Evolutionary conservation across 768 basidiomycete genomes (phyloP), one percentile per base, ranked within the genome.

Genomic region (Glaciozyma martinii): DNA sequence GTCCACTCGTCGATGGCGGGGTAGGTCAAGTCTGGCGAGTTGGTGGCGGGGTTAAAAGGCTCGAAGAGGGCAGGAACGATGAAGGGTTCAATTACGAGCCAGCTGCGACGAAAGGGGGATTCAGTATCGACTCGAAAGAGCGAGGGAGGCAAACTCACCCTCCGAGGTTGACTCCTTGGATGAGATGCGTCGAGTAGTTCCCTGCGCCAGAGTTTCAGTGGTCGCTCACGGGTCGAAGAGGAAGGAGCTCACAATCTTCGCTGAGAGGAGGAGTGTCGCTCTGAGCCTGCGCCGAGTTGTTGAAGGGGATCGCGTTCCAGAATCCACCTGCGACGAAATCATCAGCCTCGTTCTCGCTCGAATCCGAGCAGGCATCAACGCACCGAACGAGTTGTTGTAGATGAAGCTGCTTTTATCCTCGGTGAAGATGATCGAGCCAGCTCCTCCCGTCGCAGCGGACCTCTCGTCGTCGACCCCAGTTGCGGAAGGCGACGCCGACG

Each of bases 71-170:
- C 78, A 3, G 61, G 63, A 46, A 69, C 78, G 74, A 69, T 78
- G 74, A 91, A 89, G 42, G 90, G 91, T 80, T 98, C 94, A 2
- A 86, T 84, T 16, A 82, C 82, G 60, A 97, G 81, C 95, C 95
- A 98, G 55, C 94, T 94, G 67, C 89, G 91, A 91, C 88, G 27
- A 30, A 27, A 50, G 15, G 15, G 52, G 43, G 90, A 90, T 80
- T 98, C 94, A 2, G 86, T 84, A 18, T 82, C 82, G 60, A 97
- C 81, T 94, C 95, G 98, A 55, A 94, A 93, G 68, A 89, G 92
- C 21, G 37, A 25, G 49, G 8, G 13, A 50, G 25, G 21, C 12
- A 19, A 33, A 66, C 63, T 49, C 56, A 69, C 70, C 73, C 71
- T 30, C 72, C 72, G 50, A 73, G 52, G 49, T 74, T 74, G 57